phyloP scores from a whole-genome alignment of 192 early-diverging fungal species.

The Coemansia sp. region DNA sequence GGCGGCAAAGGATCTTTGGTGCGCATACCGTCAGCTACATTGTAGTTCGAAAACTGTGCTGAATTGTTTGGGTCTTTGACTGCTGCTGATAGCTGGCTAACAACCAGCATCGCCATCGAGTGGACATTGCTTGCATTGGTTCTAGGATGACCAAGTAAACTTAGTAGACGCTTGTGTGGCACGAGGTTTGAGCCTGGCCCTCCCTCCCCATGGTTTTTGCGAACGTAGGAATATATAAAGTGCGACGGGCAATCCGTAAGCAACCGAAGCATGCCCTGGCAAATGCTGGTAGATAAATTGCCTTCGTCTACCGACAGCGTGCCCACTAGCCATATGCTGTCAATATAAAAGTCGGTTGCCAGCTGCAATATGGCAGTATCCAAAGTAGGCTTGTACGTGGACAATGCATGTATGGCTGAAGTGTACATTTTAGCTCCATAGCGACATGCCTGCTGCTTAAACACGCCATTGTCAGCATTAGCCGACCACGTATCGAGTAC shows the following conservation, averaged over 20 bases:
- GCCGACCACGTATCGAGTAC: slow-evolving; percentile 12
- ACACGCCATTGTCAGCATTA: slow-evolving; percentile 13
- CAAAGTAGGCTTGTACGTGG: neutral
- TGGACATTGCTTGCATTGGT: neutral
- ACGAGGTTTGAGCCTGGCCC: neutral
- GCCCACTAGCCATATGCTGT: slow-evolving; percentile 34
- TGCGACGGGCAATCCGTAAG: slow-evolving; percentile 24
- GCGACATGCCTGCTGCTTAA: slow-evolving; percentile 28
- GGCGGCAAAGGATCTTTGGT: neutral
- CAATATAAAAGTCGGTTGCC: slow-evolving; percentile 20
- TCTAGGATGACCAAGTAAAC: slow-evolving; percentile 13
- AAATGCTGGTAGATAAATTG: neutral
- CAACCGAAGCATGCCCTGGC: slow-evolving; percentile 35
- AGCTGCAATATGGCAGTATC: neutral
- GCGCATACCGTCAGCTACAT: neutral
- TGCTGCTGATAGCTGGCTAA: slow-evolving; percentile 29
- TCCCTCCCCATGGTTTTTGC: too few relatives aligned
- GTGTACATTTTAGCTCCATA: slow-evolving; percentile 31
- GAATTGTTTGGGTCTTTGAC: slow-evolving; percentile 23
- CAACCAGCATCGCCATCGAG: slow-evolving; percentile 25
- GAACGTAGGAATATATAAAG: slow-evolving; percentile 14
- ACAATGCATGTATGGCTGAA: slow-evolving; percentile 17
- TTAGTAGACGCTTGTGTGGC: slow-evolving; percentile 25
- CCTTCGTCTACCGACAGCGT: slow-evolving; percentile 7
- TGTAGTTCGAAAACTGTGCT: slow-evolving; percentile 10